Percentiles rank a stretch among this genome's conserved stretches.
Evolutionary conservation across 495 filamentous ascomycete species (phyloP).

Genomic region (Acidiella bohemica): DNA sequence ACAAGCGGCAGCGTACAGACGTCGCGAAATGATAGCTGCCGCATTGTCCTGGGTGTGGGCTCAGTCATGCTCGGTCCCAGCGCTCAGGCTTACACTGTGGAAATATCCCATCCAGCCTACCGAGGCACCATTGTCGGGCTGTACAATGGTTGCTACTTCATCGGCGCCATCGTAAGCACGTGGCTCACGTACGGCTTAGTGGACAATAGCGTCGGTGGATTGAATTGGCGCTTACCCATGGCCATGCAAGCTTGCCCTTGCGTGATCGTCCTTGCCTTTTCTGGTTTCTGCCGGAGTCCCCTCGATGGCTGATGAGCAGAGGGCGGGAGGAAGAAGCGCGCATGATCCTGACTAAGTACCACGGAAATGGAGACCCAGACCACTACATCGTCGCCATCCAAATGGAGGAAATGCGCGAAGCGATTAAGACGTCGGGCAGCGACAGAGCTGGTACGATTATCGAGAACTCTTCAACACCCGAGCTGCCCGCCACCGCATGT

Average conservation of each 20-base stretch:
- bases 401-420: conserved; percentile 1
- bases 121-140: conserved; percentile 8
- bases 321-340: conserved; percentile 25
- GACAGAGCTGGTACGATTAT: conserved; percentile 6
- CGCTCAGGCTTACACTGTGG: conserved; percentile 23
- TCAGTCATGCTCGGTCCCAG: conserved; percentile 33
- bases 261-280: conserved; percentile 32
- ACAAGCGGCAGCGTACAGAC: conserved; percentile 44
- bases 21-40: conserved; percentile 50
- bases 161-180: conserved; percentile 2
- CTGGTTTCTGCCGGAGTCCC: conserved; percentile 18
- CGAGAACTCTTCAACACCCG: conserved; percentile 6
- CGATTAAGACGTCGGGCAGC: background rate
- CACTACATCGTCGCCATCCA: background rate
- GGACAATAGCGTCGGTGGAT: background rate
- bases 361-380: conserved; percentile 3
- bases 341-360: conserved; percentile 36
- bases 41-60: conserved; percentile 53
- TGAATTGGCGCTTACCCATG: conserved; percentile 42
- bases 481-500: conserved; percentile 1
- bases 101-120: conserved; percentile 24
- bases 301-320: conserved; percentile 17
- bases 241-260: conserved; percentile 54
- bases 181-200: conserved; percentile 2
- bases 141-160: conserved; percentile 8